A percentile compares a stretch with the other conserved stretches of the same genome.
Conservation (phyloP, 2,329 filamentous ascomycete species). For the Aspergillus thermomutatus region DNA sequence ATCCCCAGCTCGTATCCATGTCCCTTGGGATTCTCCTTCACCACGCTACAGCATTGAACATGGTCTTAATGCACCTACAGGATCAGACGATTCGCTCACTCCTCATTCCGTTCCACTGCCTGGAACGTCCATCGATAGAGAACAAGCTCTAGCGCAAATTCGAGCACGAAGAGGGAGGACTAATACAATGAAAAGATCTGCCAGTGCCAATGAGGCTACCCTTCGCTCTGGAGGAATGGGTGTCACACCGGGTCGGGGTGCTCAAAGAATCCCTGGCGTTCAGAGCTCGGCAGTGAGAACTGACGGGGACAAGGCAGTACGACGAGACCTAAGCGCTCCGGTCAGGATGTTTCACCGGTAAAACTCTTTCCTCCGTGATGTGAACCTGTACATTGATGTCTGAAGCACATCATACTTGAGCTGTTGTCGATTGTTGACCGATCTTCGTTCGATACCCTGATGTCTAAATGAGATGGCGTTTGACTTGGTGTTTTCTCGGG, state of each 20-base stretch:
- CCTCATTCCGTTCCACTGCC: conserved; percentile 29
- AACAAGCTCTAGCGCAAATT: conserved; percentile 49
- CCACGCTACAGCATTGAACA: conserved; percentile 1
- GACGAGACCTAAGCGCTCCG: conserved; percentile 39
- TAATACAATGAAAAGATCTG: conserved; percentile 41
- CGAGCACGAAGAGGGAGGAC: conserved; percentile 45
- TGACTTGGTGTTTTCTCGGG: background rate
- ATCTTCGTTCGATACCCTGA: conserved; percentile 27
- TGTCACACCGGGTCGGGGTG: conserved; percentile 22
- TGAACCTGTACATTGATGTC: background rate
- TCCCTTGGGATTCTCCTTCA: conserved; percentile 7
- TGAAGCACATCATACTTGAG: conserved; percentile 9
- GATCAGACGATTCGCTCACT: conserved; percentile 23
- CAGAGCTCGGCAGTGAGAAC: conserved; percentile 26
- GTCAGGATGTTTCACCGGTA: conserved; percentile 30
- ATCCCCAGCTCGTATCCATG: conserved; percentile 9
- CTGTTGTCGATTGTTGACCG: conserved; percentile 8
- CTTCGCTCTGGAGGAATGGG: conserved; percentile 24
- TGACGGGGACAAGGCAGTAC: conserved; percentile 26
- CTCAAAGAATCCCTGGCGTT: conserved; percentile 33
- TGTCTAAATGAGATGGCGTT: conserved; percentile 18
- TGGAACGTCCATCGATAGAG: conserved; percentile 45
- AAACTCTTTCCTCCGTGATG: background rate
- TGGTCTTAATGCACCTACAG: conserved; percentile 4
- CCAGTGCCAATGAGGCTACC: conserved; percentile 37